Conservation (phyloP, 805 yeast genomes). For the Crinitomyces ghanaensis region DNA sequence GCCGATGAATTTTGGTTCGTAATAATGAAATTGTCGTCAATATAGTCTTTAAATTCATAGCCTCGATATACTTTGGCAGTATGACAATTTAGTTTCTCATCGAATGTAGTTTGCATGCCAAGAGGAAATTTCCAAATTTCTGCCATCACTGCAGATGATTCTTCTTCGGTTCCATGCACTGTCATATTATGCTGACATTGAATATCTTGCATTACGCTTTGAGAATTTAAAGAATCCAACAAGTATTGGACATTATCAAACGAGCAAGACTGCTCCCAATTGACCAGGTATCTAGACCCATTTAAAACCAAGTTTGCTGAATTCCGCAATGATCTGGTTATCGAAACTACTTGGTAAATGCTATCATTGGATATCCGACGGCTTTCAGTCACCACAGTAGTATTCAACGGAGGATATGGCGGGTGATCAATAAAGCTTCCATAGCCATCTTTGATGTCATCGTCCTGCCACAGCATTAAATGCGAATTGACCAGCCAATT, state of each 20-base stretch:
- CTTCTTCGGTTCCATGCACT: not conserved
- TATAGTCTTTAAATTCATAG: not conserved
- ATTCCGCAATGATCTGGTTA: not conserved
- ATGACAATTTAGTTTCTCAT: not conserved
- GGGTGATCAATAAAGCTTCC: slow-evolving; percentile 1
- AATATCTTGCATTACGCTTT: not conserved
- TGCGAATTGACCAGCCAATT: slow-evolving; percentile 26
- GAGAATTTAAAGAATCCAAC: not conserved
- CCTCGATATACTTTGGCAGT: slow-evolving; percentile 2
- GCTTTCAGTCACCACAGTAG: too few relatives aligned
- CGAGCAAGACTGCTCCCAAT: slow-evolving; percentile 1
- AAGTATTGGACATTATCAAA: slow-evolving; percentile 1
- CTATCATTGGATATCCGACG: not conserved
- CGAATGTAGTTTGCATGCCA: not conserved
- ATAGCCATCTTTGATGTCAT: not conserved
- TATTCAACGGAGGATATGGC: too few relatives aligned
- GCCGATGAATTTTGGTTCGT: slow-evolving; percentile 1
- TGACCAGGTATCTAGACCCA: not conserved
- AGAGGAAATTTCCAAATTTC: not conserved
- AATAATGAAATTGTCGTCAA: not conserved
- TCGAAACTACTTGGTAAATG: not conserved
- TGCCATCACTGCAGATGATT: not conserved
- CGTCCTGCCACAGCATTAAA: slow-evolving; percentile 21
- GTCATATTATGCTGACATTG: not conserved
- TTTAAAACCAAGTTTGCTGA: not conserved